Conservation (phyloP, 2,329 filamentous ascomycete species). For the Aspergillus costaricaensis region DNA sequence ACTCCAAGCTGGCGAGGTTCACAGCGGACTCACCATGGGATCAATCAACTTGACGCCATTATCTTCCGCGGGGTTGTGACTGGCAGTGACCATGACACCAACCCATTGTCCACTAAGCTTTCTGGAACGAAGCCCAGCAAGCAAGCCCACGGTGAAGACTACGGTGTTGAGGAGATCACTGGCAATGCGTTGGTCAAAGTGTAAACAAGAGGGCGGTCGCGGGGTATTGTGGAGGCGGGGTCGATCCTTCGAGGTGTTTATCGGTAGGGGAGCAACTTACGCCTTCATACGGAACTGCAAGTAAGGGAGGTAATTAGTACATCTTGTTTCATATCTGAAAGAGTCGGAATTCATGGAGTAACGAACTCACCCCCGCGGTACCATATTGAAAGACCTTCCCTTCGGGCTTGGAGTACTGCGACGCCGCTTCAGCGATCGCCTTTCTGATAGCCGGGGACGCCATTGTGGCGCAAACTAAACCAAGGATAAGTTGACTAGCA, state of each 20-base stretch:
- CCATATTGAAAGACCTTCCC: slow-evolving; percentile 60
- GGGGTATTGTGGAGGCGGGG: slow-evolving; percentile 35
- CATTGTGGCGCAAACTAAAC: slow-evolving; percentile 37
- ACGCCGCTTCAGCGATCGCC: slow-evolving; percentile 50
- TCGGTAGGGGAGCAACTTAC: slow-evolving; percentile 46
- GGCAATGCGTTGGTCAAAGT: slow-evolving; percentile 34
- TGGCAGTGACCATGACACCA: slow-evolving; percentile 94
- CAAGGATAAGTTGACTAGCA: slow-evolving; percentile 2
- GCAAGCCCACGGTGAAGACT: slow-evolving; percentile 86
- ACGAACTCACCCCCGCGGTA: slow-evolving; percentile 59
- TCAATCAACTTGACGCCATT: slow-evolving; percentile 97
- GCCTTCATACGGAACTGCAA: slow-evolving; percentile 69
- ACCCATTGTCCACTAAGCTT: slow-evolving; percentile 89
- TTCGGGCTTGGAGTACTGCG: slow-evolving; percentile 52
- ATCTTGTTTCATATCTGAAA: slow-evolving; percentile 14
- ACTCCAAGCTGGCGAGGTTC: neutral
- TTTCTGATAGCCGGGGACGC: slow-evolving; percentile 45
- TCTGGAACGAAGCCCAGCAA: slow-evolving; percentile 84
- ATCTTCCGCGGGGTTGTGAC: slow-evolving; percentile 85
- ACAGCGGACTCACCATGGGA: slow-evolving; percentile 64
- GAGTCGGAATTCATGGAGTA: neutral
- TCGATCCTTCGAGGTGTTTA: slow-evolving; percentile 24
- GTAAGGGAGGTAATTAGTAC: slow-evolving; percentile 9
- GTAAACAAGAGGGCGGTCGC: slow-evolving; percentile 35
- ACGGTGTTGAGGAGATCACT: slow-evolving; percentile 85